Percentiles rank a stretch among this genome's conserved stretches.
Conservation (phyloP, 768 basidiomycete species). For the Pleurotus sapidus region DNA sequence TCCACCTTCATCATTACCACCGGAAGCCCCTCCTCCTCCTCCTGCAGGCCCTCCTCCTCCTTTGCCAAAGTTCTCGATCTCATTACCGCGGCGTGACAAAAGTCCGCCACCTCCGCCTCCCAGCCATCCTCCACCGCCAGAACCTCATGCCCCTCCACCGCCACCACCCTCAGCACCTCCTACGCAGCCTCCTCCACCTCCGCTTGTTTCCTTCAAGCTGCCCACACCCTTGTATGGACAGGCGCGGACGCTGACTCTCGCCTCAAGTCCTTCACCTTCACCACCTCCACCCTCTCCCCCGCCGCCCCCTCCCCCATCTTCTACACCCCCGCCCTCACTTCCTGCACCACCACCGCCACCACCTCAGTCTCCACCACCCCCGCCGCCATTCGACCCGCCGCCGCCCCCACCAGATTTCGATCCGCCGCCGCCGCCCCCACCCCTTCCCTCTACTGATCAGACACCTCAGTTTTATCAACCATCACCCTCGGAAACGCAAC, state of each 20-base stretch:
- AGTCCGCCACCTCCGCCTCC: neutral
- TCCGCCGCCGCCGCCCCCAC: constrained; percentile 26
- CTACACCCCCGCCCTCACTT: constrained; percentile 21
- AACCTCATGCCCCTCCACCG: constrained; percentile 30
- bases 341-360: constrained; percentile 25
- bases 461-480: neutral
- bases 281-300: constrained; percentile 21
- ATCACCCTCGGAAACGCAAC: neutral
- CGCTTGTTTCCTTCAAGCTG: constrained; percentile 3
- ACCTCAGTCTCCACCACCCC: constrained; percentile 29
- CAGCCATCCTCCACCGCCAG: constrained; percentile 23
- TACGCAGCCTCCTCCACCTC: constrained; percentile 15
- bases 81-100: constrained; percentile 18
- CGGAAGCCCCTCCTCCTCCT: constrained; percentile 23
- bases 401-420: constrained; percentile 33
- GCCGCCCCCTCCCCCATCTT: constrained; percentile 21
- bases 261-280: constrained; percentile 23
- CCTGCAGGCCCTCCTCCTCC: constrained; percentile 19
- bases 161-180: constrained; percentile 26
- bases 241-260: constrained; percentile 10
- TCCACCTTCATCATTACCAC: constrained; percentile 28
- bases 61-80: constrained; percentile 12
- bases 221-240: neutral
- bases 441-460: constrained; percentile 8
- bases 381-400: constrained; percentile 35